phyloP scores from a whole-genome alignment of 192 early-diverging fungal species.

The Diversispora eburnea region DNA sequence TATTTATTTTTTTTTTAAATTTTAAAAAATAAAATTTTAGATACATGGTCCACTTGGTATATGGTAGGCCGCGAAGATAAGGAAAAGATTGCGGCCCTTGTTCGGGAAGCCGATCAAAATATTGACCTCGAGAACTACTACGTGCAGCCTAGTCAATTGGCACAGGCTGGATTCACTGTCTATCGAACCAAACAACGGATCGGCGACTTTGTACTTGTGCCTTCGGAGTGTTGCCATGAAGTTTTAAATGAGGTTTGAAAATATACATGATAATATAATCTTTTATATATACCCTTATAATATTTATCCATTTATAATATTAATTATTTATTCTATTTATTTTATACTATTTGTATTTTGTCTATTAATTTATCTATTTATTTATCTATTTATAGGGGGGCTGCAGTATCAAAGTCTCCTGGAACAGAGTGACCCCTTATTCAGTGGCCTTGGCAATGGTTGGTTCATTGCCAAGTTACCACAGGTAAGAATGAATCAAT shows the following conservation, averaged over 20 bases:
- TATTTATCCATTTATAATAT: no score
- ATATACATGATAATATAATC: no score
- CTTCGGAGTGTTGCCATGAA: constrained; percentile 34
- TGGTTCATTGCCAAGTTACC: neutral
- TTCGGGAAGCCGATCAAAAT: neutral
- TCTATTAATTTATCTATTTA: no score
- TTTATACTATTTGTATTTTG: no score
- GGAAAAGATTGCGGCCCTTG: constrained; percentile 1
- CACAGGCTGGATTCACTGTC: constrained; percentile 8
- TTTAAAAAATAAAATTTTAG: neutral
- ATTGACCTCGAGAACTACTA: constrained; percentile 15
- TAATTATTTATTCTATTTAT: no score
- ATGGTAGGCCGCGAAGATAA: constrained; percentile 14
- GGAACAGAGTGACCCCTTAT: constrained; percentile 4
- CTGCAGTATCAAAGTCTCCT: neutral
- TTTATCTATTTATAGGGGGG: neutral
- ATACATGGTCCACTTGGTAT: constrained; percentile 13
- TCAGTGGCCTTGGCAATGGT: neutral
- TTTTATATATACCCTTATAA: no score
- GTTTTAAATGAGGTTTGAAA: constrained; percentile 11
- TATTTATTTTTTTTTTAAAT: neutral
- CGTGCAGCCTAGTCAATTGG: neutral
- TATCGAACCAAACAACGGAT: constrained; percentile 29
- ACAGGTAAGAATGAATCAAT: neutral
- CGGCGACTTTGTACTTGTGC: constrained; percentile 38